Conservation (phyloP, 768 basidiomycete species). For the Boletus rubropictus region DNA sequence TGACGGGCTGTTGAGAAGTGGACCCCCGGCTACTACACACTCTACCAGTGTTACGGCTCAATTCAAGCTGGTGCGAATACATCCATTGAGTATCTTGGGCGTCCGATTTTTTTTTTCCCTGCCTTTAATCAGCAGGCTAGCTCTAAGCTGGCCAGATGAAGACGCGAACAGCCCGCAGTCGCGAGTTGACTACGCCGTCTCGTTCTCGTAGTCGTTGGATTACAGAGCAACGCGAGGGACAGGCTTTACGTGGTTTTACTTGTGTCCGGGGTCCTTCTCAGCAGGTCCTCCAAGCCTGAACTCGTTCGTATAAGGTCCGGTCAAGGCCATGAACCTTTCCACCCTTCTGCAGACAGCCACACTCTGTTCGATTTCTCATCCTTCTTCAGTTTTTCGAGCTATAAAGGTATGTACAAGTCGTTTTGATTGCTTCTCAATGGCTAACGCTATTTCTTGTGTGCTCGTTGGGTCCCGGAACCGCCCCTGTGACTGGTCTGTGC, state of each 20-base stretch:
- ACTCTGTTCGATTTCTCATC: conserved; percentile 15
- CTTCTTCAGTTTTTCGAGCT: conserved; percentile 6
- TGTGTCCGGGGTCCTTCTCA: conserved; percentile 27
- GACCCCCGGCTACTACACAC: conserved; percentile 18
- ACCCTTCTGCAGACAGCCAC: conserved; percentile 38
- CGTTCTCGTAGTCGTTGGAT: conserved; percentile 4
- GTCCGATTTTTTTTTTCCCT: conserved; percentile 2
- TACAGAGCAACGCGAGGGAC: conserved; percentile 1
- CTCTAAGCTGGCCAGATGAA: conserved; percentile 1
- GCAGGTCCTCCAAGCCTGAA: conserved; percentile 24
- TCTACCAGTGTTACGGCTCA: background rate
- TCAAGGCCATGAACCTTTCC: conserved; percentile 44
- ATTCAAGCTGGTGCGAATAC: background rate
- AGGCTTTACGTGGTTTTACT: conserved; percentile 16
- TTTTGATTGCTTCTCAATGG: conserved; percentile 7
- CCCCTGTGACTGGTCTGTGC: conserved; percentile 32
- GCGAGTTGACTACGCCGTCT: conserved; percentile 6
- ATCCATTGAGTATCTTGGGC: background rate
- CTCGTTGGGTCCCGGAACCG: conserved; percentile 8
- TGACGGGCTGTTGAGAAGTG: conserved; percentile 27
- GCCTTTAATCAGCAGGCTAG: conserved; percentile 1
- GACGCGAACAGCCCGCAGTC: conserved; percentile 5
- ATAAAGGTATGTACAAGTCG: conserved; percentile 7
- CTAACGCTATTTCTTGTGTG: conserved; percentile 1
- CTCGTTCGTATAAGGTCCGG: conserved; percentile 55